Evolutionary conservation across 257 asterid species (phyloP).

Genomic region (Jasminum sambac): DNA sequence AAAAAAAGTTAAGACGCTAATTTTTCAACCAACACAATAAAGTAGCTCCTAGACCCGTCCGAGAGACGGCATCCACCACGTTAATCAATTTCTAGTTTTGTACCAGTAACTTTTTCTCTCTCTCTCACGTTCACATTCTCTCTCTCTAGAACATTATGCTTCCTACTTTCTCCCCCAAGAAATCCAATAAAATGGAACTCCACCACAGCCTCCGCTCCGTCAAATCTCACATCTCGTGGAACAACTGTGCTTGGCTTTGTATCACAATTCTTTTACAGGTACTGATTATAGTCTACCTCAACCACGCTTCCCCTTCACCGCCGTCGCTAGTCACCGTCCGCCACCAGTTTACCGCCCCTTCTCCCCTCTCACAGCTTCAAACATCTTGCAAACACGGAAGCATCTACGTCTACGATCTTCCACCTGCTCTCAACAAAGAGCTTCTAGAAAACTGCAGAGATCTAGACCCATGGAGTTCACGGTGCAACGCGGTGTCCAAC

Average conservation of each 20-base stretch:
- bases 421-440: constrained; percentile 43
- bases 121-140: background rate
- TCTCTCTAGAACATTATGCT: background rate
- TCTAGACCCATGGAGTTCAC: constrained; percentile 47
- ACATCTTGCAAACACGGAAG: constrained; percentile 41
- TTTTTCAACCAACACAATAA: no score
- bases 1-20: no score
- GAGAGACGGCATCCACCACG: no score
- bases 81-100: background rate
- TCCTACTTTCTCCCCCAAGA: constrained; percentile 1
- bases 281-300: constrained; percentile 23
- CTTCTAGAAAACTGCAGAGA: constrained; percentile 41
- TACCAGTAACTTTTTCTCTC: background rate
- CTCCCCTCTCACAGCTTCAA: constrained; percentile 11
- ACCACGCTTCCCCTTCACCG: constrained; percentile 30
- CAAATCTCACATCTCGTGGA: constrained; percentile 23
- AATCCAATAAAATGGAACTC: constrained; percentile 13
- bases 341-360: background rate
- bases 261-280: constrained; percentile 22
- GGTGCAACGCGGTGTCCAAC: constrained; percentile 45
- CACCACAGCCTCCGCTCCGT: constrained; percentile 13
- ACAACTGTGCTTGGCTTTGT: constrained; percentile 18
- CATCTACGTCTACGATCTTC: constrained; percentile 53
- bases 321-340: constrained; percentile 6
- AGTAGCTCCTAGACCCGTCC: no score